Evolutionary conservation across 148 eudicot species (phyloP).

Genomic region (Camellia lanceoleosa): DNA sequence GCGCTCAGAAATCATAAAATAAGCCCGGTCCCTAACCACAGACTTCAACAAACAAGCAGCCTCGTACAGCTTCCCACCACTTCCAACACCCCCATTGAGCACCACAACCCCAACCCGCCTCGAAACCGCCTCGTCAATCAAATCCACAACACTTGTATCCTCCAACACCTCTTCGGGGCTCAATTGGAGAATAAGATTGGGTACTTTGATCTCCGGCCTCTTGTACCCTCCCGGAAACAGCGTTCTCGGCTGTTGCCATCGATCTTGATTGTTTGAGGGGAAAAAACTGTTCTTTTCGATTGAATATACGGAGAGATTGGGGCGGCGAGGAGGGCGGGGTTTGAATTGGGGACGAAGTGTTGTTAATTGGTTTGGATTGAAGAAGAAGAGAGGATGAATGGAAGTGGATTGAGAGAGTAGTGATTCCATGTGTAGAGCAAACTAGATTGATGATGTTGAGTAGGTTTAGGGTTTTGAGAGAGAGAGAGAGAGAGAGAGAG

Average conservation of each 20-base stretch:
- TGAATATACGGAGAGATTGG: conserved; percentile 5
- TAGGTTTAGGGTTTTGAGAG: not conserved
- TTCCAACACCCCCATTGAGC: conserved; percentile 45
- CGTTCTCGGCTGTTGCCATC: conserved; percentile 27
- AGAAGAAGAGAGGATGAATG: conserved; percentile 7
- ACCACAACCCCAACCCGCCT: conserved; percentile 70
- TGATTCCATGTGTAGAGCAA: conserved; percentile 17
- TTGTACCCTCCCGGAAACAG: conserved; percentile 84
- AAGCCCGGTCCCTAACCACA: conserved; percentile 78
- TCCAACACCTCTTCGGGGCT: conserved; percentile 51
- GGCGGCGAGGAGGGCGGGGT: conserved; percentile 2
- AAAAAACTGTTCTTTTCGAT: conserved; percentile 11
- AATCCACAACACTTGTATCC: conserved; percentile 42
- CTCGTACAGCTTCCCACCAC: conserved; percentile 73
- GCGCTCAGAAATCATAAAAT: conserved; percentile 69
- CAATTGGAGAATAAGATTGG: conserved; percentile 58
- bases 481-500: conserved; percentile 3
- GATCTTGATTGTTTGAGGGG: not conserved
- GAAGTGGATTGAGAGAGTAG: conserved; percentile 10
- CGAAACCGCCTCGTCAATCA: conserved; percentile 61
- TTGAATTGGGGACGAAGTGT: not conserved
- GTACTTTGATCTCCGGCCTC: conserved; percentile 71
- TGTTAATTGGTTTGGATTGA: conserved; percentile 12
- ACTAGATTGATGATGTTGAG: not conserved
- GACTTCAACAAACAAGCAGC: conserved; percentile 83